Percentiles rank a stretch among this genome's conserved stretches.
Evolutionary conservation across 2,329 filamentous ascomycete species (phyloP).

Genomic region (Apiospora saccharicola): DNA sequence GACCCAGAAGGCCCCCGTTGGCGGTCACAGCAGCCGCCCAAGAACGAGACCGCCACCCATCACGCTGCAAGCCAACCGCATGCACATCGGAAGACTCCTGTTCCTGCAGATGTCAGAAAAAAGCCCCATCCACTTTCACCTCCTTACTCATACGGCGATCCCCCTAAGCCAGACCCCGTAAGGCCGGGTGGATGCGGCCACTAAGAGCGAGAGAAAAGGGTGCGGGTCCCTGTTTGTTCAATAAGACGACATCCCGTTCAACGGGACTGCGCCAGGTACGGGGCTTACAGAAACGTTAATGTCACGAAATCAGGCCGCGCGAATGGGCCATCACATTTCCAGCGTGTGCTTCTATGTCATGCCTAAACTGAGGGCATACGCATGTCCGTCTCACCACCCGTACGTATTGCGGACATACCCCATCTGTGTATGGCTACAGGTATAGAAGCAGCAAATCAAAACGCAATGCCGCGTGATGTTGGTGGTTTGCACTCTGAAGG

Average conservation of each 20-base stretch:
- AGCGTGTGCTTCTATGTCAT: neutral
- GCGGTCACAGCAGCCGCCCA: slow-evolving; percentile 19
- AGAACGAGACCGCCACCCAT: neutral
- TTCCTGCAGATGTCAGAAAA: slow-evolving; percentile 11
- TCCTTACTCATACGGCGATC: neutral
- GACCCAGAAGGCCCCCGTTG: neutral
- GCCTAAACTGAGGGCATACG: neutral
- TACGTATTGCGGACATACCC: neutral
- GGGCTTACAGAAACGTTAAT: neutral
- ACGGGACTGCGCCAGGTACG: too few species aligned
- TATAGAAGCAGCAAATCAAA: neutral
- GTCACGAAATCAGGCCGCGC: neutral
- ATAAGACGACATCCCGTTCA: neutral
- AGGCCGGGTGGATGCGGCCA: neutral
- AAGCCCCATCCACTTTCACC: neutral
- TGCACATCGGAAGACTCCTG: neutral
- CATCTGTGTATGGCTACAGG: neutral
- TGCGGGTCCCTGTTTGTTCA: neutral
- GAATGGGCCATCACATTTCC: neutral
- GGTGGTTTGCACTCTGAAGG: neutral
- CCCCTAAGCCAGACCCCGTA: too few species aligned
- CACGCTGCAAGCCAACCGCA: too few species aligned
- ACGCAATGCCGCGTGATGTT: neutral
- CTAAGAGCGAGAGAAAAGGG: neutral
- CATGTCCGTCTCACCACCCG: neutral